These are phyloP conservation scores for Pseudogymnoascus sp. DNA, from an alignment of 2,329 filamentous ascomycete genomes.

Conservation along the genomic window DNA sequence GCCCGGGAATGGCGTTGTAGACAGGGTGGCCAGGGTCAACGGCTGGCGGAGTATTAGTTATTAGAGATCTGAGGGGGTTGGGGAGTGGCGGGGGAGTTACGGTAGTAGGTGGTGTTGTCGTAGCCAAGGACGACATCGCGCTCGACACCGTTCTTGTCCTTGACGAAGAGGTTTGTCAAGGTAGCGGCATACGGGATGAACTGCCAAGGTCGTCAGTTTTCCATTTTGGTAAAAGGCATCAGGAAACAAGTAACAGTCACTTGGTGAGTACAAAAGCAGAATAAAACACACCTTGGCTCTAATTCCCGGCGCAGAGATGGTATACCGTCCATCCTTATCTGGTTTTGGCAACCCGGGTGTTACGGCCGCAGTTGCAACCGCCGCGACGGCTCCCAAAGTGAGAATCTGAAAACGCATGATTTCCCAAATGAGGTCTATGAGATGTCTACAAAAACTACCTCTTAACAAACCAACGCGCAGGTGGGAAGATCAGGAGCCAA, in stretches of 20 bases:
- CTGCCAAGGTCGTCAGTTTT: conserved; percentile 26
- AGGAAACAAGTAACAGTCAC: not conserved
- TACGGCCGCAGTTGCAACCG: not conserved
- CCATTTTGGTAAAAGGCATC: too few relatives aligned
- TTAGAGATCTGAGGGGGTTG: conserved; percentile 21
- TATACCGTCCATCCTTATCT: not conserved
- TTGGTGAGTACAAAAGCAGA: not conserved
- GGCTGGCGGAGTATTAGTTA: conserved; percentile 15
- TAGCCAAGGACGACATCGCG: conserved; percentile 59
- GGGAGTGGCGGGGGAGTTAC: not conserved
- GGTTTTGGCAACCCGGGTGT: conserved; percentile 1
- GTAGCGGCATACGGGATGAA: conserved; percentile 51
- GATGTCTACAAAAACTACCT: not conserved
- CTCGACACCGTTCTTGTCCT: conserved; percentile 53
- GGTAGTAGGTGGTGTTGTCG: conserved; percentile 53
- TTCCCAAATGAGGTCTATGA: not conserved
- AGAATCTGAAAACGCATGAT: conserved; percentile 10
- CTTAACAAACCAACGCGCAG: not conserved
- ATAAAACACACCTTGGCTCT: conserved; percentile 10
- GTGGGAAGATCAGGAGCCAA: not conserved
- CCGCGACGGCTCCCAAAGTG: conserved; percentile 12
- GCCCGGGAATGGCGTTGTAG: conserved; percentile 53
- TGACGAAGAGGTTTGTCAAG: conserved; percentile 56
- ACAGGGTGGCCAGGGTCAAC: conserved; percentile 47
- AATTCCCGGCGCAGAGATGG: not conserved